Evolutionary conservation across 257 asterid genomes (phyloP).

Genomic region (Salvia miltiorrhiza): DNA sequence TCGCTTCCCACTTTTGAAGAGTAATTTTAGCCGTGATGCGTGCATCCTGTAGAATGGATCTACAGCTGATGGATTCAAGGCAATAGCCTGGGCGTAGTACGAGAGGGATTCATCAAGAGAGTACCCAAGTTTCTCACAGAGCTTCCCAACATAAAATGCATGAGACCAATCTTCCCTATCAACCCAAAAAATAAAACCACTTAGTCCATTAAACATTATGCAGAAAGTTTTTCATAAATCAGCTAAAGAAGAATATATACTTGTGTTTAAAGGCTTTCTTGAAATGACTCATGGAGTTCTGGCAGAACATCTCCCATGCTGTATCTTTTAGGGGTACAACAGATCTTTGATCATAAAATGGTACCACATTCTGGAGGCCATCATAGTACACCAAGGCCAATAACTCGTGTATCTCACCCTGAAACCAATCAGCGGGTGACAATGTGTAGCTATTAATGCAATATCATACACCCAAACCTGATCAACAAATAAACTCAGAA

Average conservation of each 20-base stretch:
- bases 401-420: slow-evolving; percentile 97
- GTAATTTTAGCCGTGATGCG: slow-evolving; percentile 94
- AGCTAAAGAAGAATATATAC: slow-evolving; percentile 43
- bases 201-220: slow-evolving; percentile 21
- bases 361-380: slow-evolving; percentile 96
- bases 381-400: slow-evolving; percentile 94
- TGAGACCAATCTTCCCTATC: slow-evolving; percentile 97
- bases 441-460: slow-evolving; percentile 7
- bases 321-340: slow-evolving; percentile 65
- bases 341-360: slow-evolving; percentile 90
- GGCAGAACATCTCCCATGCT: slow-evolving; percentile 78
- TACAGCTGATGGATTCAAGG: slow-evolving; percentile 86
- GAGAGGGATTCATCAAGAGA: slow-evolving; percentile 59
- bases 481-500: slow-evolving; percentile 12
- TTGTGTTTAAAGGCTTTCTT: slow-evolving; percentile 79
- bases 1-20: slow-evolving; percentile 66
- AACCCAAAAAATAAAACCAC: slow-evolving; percentile 17
- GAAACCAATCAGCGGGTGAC: slow-evolving; percentile 30
- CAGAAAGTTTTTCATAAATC: slow-evolving; percentile 23
- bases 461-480: slow-evolving; percentile 18
- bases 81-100: slow-evolving; percentile 78
- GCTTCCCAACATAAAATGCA: slow-evolving; percentile 92
- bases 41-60: slow-evolving; percentile 98
- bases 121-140: slow-evolving; percentile 86
- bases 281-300: slow-evolving; percentile 86